Percentiles rank a stretch among this genome's conserved stretches.
phyloP scores from a whole-genome alignment of 129 eudicot genomes.

The Flaveria ramosissima region DNA sequence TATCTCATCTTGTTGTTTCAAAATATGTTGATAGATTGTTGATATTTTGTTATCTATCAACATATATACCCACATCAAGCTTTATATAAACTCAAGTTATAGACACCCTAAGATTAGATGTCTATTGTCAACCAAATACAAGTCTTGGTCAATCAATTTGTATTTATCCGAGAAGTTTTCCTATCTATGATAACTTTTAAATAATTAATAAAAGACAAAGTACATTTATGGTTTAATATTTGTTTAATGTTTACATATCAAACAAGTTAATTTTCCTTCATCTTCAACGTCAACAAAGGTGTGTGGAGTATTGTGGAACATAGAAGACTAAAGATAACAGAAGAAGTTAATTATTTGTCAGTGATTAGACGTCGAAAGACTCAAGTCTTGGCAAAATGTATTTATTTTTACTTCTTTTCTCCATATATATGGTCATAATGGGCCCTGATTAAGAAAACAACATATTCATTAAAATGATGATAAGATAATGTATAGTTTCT shows the following conservation, averaged over 20 bases:
- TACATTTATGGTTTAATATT: too few relatives aligned
- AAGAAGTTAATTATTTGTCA: not conserved
- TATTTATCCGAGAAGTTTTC: not conserved
- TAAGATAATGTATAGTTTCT: too few relatives aligned
- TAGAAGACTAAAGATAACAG: not conserved
- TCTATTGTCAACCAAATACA: not conserved
- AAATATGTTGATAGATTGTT: not conserved
- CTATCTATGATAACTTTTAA: too few relatives aligned
- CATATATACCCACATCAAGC: not conserved
- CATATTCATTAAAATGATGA: not conserved
- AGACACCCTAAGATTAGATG: too few relatives aligned
- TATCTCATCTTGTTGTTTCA: not conserved
- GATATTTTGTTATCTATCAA: not conserved
- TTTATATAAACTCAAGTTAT: not conserved
- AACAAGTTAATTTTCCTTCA: not conserved
- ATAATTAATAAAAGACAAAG: too few relatives aligned
- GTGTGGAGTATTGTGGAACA: not conserved
- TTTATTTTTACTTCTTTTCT: not conserved
- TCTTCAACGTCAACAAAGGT: not conserved
- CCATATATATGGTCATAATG: not conserved
- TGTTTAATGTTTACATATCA: not conserved
- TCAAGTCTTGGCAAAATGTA: not conserved
- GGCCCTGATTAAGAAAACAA: not conserved
- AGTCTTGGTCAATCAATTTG: not conserved
- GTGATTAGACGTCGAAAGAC: not conserved